Evolutionary conservation across 768 basidiomycete genomes (phyloP), one percentile per base, ranked within the genome.

Genomic region (Rhodotorula kratochvilovae): DNA sequence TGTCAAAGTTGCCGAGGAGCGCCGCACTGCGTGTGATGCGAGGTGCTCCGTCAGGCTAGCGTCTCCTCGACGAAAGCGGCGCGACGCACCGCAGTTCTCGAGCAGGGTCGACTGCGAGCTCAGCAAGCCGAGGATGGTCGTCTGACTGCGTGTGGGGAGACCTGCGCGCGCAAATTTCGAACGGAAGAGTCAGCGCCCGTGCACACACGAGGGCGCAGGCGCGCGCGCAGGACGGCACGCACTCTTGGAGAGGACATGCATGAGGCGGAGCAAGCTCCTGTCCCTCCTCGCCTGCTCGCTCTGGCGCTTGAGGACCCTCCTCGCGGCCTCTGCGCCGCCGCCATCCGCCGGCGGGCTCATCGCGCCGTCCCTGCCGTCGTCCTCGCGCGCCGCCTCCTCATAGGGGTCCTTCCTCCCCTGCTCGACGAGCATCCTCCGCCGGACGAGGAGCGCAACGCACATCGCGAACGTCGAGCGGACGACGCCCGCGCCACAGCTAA

Each of bases 401-500:
- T 92, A 96, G 1, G 94, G 92, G 78, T 97, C 95, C 7, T 85
- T 84, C 58, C 88, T 80, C 2, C 90, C 91, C 39, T 83, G 81
- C 25, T 84, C 76, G 36, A 88, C 78, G 45, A 87, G 81, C 78
- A 91, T 89, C 77, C 88, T 90, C 59, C 95, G 84, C 54, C 95
- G 84, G 3, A 97, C 84, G 46, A 99, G 83, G 67, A 88, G 87
- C 1, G 95, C 93, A 13, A 92, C 91, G n/a, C 89, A 86, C 96
- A 98, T 98, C 6, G 91, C 92, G 78, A 96, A 98, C 0, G 94
- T 97, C 71, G 79, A 81, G 29, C 95, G 86, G 1, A 97, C 94
- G 5, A 91, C 92, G 56, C 96, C 96, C 87, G 95, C 92, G 43
- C 96, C 95, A 79, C 95, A 97, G 60, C 90, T 92, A 80, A 98